These are phyloP conservation scores for Yamadazyma taylorii DNA, from an alignment of 1,139 yeast species.

Conservation along the genomic window DNA sequence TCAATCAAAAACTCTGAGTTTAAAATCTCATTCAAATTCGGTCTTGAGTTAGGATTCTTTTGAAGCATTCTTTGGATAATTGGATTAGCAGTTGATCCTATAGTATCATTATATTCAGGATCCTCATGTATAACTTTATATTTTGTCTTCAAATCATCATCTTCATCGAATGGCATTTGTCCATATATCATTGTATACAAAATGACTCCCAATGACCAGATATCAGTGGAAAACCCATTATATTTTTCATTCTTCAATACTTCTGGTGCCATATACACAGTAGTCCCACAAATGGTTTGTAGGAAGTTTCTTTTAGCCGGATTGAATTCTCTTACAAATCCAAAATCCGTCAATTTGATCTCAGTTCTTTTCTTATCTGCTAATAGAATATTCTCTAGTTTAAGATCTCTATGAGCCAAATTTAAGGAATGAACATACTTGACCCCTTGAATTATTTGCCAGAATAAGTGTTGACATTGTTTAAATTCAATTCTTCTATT, in stretches of 20 bases:
- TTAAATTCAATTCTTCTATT: slow-evolving; percentile 52
- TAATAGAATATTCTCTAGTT: slow-evolving; percentile 78
- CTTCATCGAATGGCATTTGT: slow-evolving; percentile 89
- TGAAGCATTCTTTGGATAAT: slow-evolving; percentile 56
- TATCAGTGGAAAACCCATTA: slow-evolving; percentile 80
- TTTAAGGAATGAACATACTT: slow-evolving; percentile 80
- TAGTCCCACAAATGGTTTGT: slow-evolving; percentile 90
- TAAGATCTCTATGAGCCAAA: slow-evolving; percentile 87
- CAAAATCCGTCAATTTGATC: slow-evolving; percentile 86
- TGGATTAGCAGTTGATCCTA: slow-evolving; percentile 49
- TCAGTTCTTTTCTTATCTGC: slow-evolving; percentile 58
- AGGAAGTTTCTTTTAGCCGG: slow-evolving; percentile 53
- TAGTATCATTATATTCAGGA: slow-evolving; percentile 52
- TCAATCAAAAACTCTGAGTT: slow-evolving; percentile 60
- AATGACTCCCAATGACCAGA: slow-evolving; percentile 94
- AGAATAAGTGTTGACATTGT: slow-evolving; percentile 61
- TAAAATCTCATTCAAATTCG: slow-evolving; percentile 58
- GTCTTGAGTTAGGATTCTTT: slow-evolving; percentile 69
- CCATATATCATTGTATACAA: slow-evolving; percentile 87
- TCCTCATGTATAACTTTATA: slow-evolving; percentile 62
- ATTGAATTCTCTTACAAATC: slow-evolving; percentile 80
- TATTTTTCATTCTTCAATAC: slow-evolving; percentile 66
- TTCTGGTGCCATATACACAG: slow-evolving; percentile 97
- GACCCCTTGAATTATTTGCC: slow-evolving; percentile 81
- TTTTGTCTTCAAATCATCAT: slow-evolving; percentile 65